A percentile compares a stretch with the other conserved stretches of the same genome.
Conservation (phyloP, 2,329 filamentous ascomycete genomes). For the Aspergillus sojae region DNA sequence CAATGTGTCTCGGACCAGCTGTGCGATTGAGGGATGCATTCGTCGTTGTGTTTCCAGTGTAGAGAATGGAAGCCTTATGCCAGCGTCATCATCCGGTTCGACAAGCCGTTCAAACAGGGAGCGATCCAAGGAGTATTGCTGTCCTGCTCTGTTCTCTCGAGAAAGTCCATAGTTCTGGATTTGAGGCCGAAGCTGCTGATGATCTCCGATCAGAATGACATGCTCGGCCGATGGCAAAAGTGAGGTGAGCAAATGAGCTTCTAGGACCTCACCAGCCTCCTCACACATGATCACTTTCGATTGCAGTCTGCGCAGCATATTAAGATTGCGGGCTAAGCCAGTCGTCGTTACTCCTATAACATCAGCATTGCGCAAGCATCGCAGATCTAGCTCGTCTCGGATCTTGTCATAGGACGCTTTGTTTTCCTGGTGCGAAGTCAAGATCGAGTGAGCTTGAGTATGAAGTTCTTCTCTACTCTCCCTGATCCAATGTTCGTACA, state of each 20-base stretch:
- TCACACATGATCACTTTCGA: constrained; percentile 47
- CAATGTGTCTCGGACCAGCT: constrained; percentile 58
- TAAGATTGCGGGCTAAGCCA: constrained; percentile 53
- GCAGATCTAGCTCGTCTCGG: constrained; percentile 29
- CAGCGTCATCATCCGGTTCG: constrained; percentile 21
- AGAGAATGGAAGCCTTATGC: constrained; percentile 37
- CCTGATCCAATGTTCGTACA: constrained; percentile 36
- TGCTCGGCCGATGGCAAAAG: constrained; percentile 47
- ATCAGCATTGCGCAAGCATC: constrained; percentile 42
- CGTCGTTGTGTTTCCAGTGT: constrained; percentile 62
- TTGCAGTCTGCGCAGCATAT: constrained; percentile 47
- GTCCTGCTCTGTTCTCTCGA: constrained; percentile 36
- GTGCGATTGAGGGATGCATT: constrained; percentile 66
- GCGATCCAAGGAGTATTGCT: constrained; percentile 49
- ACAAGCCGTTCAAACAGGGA: constrained; percentile 58
- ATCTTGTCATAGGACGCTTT: constrained; percentile 22
- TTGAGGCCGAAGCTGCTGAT: constrained; percentile 47
- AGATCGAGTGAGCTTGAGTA: constrained; percentile 3
- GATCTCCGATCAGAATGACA: constrained; percentile 48
- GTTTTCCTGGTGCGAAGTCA: constrained; percentile 8
- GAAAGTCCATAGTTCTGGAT: constrained; percentile 42
- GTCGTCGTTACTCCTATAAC: constrained; percentile 59
- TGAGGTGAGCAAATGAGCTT: constrained; percentile 45
- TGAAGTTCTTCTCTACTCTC: constrained; percentile 8
- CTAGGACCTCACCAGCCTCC: constrained; percentile 49